Percentiles rank a stretch among this genome's conserved stretches.
Evolutionary conservation across 805 yeast species (phyloP).

Genomic region (Barnettozyma pratensis): DNA sequence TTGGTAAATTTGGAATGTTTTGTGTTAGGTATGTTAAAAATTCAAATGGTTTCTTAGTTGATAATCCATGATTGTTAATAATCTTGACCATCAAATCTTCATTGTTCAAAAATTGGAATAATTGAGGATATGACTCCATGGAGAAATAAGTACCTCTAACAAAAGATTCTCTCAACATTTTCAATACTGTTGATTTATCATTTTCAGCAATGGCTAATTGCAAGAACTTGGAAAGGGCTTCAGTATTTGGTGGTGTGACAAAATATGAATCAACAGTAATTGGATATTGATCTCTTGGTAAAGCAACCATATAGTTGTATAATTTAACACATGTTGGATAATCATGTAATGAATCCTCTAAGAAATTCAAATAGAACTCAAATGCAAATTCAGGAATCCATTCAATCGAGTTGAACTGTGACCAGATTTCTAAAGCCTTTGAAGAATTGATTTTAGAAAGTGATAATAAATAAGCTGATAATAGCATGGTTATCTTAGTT

Average conservation of each 20-base stretch:
- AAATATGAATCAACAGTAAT: constrained; percentile 7
- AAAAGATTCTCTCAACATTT: constrained; percentile 34
- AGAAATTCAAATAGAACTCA: constrained; percentile 31
- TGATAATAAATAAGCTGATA: constrained; percentile 40
- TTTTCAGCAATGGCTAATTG: constrained; percentile 13
- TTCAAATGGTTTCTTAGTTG: constrained; percentile 20
- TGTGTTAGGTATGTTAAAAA: constrained; percentile 24
- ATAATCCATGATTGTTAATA: constrained; percentile 30
- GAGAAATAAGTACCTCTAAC: constrained; percentile 30
- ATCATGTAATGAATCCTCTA: constrained; percentile 28
- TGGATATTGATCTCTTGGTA: constrained; percentile 19
- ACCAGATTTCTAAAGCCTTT: constrained; percentile 33
- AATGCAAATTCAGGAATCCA: constrained; percentile 39
- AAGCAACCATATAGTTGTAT: constrained; percentile 34
- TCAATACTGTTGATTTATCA: constrained; percentile 29
- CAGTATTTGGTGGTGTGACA: constrained; percentile 14
- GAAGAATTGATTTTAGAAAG: constrained; percentile 29
- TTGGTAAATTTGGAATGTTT: constrained; percentile 19
- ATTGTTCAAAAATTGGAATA: constrained; percentile 29
- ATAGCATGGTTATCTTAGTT: constrained; percentile 33
- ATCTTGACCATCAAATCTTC: constrained; percentile 29
- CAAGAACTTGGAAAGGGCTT: constrained; percentile 17
- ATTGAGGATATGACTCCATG: constrained; percentile 26
- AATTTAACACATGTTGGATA: constrained; percentile 30
- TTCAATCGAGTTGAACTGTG: constrained; percentile 30